Evolutionary conservation across 2,329 filamentous ascomycete genomes (phyloP).

Genomic region (Fusarium brevicatenulatum): DNA sequence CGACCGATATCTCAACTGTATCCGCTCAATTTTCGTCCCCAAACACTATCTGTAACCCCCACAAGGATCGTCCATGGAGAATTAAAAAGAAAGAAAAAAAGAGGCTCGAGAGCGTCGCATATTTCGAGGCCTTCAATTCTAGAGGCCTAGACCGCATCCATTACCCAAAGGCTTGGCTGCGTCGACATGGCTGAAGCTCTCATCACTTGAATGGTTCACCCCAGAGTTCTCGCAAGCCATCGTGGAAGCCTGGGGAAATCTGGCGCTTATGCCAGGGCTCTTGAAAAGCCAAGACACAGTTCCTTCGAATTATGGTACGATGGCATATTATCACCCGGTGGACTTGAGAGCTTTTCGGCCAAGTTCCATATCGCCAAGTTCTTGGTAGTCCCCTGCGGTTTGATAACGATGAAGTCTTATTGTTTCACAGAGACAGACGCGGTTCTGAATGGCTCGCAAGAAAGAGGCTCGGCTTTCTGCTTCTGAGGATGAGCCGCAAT

Average conservation of each 20-base stretch:
- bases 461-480: conserved; percentile 8
- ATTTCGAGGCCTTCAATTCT: conserved; percentile 17
- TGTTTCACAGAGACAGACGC: background rate
- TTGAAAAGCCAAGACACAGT: conserved; percentile 11
- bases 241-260: conserved; percentile 31
- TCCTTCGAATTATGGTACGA: conserved; percentile 24
- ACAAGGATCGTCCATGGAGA: conserved; percentile 20
- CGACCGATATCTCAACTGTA: conserved; percentile 10
- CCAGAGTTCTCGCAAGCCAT: conserved; percentile 30
- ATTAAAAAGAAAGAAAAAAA: background rate
- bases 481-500: conserved; percentile 8
- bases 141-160: conserved; percentile 1
- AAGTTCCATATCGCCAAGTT: conserved; percentile 30
- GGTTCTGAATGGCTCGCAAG: conserved; percentile 4
- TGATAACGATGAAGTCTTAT: conserved; percentile 2
- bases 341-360: conserved; percentile 26
- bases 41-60: conserved; percentile 5
- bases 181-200: conserved; percentile 9
- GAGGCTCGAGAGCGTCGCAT: background rate
- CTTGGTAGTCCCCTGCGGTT: conserved; percentile 5
- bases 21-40: conserved; percentile 19
- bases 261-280: conserved; percentile 20
- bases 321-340: background rate
- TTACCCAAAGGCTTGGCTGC: conserved; percentile 27
- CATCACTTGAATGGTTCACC: conserved; percentile 10